phyloP scores from a whole-genome alignment of 116 monocot species.

The Cymodocea nodosa region DNA sequence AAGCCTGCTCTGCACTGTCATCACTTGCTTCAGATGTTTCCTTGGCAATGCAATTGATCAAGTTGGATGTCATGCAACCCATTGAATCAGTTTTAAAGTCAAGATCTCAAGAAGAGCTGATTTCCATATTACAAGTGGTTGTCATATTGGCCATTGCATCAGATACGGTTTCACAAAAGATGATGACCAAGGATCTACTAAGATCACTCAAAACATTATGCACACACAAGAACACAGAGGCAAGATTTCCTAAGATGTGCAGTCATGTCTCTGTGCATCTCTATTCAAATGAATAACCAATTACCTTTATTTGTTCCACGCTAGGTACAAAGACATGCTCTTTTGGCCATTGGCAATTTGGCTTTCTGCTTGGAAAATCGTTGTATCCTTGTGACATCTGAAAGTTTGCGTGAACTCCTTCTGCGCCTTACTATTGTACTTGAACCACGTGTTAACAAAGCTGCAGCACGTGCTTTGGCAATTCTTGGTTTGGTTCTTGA shows the following conservation, averaged over 20 bases:
- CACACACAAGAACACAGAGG: conserved; percentile 76
- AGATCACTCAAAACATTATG: conserved; percentile 82
- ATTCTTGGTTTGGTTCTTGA: conserved; percentile 56
- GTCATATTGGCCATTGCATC: conserved; percentile 81
- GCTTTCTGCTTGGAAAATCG: conserved; percentile 89
- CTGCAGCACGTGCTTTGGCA: conserved; percentile 97
- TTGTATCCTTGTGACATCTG: conserved; percentile 52
- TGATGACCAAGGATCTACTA: conserved; percentile 83
- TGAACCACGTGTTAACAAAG: conserved; percentile 54
- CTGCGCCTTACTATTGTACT: conserved; percentile 46
- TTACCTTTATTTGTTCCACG: neutral
- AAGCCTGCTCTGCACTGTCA: conserved; percentile 92
- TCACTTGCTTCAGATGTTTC: conserved; percentile 70
- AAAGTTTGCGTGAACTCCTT: conserved; percentile 76
- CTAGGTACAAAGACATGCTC: conserved; percentile 82
- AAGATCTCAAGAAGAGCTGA: conserved; percentile 55
- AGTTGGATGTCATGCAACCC: conserved; percentile 89
- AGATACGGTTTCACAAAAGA: conserved; percentile 88
- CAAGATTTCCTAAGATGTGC: conserved; percentile 9
- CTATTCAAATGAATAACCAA: neutral
- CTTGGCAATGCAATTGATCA: conserved; percentile 84
- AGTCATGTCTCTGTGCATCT: neutral
- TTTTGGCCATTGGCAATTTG: conserved; percentile 88
- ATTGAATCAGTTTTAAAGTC: conserved; percentile 77
- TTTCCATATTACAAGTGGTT: conserved; percentile 82